Percentiles rank a stretch among this genome's conserved stretches.
Evolutionary conservation across 768 basidiomycete genomes (phyloP).

Genomic region (Rhodocollybia butyracea): DNA sequence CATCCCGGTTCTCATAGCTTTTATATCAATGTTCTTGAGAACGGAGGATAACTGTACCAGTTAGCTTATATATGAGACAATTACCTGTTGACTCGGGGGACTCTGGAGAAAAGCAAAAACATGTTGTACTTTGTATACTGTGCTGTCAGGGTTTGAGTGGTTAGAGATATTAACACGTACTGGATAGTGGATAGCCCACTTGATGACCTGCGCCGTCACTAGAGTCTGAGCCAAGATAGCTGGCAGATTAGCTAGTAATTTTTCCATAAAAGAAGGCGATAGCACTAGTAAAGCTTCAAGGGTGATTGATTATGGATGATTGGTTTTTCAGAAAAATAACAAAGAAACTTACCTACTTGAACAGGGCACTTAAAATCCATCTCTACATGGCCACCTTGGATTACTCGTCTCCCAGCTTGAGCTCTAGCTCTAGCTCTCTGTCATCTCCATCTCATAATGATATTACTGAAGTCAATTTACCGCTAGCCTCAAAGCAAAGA

Average conservation of each 20-base stretch:
- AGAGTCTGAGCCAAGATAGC: constrained; percentile 71
- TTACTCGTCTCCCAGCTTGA: not conserved
- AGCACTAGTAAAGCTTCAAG: not conserved
- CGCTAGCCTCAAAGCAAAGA: not conserved
- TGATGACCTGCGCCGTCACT: constrained; percentile 91
- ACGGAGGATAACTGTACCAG: constrained; percentile 61
- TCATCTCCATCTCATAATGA: not conserved
- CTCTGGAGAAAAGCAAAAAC: constrained; percentile 64
- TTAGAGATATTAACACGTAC: too few relatives aligned
- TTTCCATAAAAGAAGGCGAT: not conserved
- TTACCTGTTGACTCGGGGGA: constrained; percentile 75
- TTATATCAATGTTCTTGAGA: constrained; percentile 65
- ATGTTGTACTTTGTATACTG: constrained; percentile 85
- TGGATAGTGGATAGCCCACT: constrained; percentile 44
- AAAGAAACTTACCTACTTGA: too few relatives aligned
- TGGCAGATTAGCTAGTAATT: constrained; percentile 11
- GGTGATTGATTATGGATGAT: not conserved
- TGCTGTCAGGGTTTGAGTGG: constrained; percentile 84
- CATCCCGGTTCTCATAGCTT: constrained; percentile 90
- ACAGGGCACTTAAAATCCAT: not conserved
- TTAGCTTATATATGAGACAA: not conserved
- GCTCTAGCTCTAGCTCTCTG: constrained; percentile 1
- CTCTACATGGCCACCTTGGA: not conserved
- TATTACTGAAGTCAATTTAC: too few relatives aligned
- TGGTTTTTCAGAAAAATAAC: not conserved